A percentile compares a stretch with the other conserved stretches of the same genome.
phyloP scores from a whole-genome alignment of 2,329 filamentous ascomycete genomes.

The Paraconiothyrium brasiliense region DNA sequence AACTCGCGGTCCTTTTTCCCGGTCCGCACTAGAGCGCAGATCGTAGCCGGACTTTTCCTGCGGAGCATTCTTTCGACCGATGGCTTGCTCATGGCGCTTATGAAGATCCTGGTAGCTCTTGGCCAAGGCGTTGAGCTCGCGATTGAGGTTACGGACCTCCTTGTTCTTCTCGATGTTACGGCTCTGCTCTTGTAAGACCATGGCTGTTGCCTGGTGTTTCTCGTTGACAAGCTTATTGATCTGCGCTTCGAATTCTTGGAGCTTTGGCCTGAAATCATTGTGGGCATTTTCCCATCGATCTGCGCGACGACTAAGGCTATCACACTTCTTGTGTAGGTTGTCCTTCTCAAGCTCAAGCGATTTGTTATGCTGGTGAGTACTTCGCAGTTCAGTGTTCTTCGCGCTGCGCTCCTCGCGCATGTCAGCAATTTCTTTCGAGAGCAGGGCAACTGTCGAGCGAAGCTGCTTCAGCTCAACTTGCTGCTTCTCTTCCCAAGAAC shows the following conservation, averaged over 20 bases:
- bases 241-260: neutral
- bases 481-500: neutral
- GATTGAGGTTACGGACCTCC: neutral
- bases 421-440: neutral
- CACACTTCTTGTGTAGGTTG: neutral
- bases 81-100: neutral
- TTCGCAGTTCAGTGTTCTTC: neutral
- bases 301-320: neutral
- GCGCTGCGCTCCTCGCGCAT: neutral
- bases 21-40: neutral
- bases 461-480: neutral
- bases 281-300: neutral
- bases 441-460: neutral
- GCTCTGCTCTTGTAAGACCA: neutral
- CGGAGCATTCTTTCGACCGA: neutral
- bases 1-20: neutral
- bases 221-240: neutral
- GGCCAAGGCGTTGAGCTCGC: neutral
- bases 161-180: neutral
- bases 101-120: neutral
- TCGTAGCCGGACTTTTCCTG: neutral
- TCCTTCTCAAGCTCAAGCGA: neutral
- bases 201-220: neutral
- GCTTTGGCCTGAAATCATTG: neutral
- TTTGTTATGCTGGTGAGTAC: neutral